Evolutionary conservation across 345 rosid genomes (phyloP).

Genomic region (Camelina hispida): DNA sequence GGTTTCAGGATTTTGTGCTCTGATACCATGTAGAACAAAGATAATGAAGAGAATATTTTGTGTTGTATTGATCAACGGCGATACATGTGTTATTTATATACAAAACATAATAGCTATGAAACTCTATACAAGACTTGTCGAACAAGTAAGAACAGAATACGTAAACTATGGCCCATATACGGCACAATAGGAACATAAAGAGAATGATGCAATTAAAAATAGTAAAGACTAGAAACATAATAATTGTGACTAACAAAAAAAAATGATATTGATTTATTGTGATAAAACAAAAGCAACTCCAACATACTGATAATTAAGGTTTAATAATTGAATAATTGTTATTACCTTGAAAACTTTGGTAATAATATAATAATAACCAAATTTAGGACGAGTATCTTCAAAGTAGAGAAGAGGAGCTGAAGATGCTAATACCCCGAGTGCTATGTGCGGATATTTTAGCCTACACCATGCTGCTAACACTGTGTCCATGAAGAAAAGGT

Average conservation of each 20-base stretch:
- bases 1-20: no score
- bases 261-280: background rate
- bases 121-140: no score
- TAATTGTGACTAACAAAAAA: no score
- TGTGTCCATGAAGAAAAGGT: background rate
- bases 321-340: background rate
- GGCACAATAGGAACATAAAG: background rate
- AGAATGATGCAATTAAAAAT: background rate
- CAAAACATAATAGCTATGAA: no score
- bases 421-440: background rate
- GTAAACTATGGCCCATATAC: no score
- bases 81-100: no score
- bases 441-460: background rate
- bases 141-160: no score
- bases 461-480: background rate
- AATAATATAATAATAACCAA: background rate
- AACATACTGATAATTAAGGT: background rate
- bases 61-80: no score
- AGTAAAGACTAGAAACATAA: background rate
- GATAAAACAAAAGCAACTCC: background rate
- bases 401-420: background rate
- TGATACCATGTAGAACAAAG: no score
- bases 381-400: background rate
- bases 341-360: background rate
- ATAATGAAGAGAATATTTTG: no score